Evolutionary conservation across 2,329 filamentous ascomycete genomes (phyloP), one percentile per base, ranked within the genome.

Genomic region (Graphilbum sp.): DNA sequence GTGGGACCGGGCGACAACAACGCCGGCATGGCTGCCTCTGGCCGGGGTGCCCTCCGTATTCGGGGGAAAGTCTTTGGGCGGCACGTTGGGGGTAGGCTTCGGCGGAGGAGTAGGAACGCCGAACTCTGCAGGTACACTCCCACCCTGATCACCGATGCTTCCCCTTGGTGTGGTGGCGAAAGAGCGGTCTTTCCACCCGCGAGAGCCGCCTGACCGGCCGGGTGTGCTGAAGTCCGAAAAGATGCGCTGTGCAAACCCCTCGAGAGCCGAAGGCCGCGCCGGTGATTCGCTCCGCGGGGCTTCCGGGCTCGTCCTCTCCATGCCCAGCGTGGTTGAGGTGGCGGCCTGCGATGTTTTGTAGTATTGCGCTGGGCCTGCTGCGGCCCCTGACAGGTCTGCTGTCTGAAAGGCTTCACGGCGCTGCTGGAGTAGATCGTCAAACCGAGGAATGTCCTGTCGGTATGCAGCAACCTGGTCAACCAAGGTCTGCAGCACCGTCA

Each of bases 351-450:
- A n/a, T 18, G 20, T n/a, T 23, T 38, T 41, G 8, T 30, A 29
- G 18, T 30, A 33, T 5, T n/a, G 25, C 1, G 21, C 21, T 9
- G 27, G 27, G 5, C 27, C 34, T 36, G 10, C 38, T 3, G 32
- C 23, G 32, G 39, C 27, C 33, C 36, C 43, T 35, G 27, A 42
- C 38, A 35, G 46, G 45, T 73, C 69, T 3, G 73, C 71, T 3
- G 69, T 71, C 47, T 72, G 69, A 48, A 79, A 80, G 1, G 70
- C 73, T 43, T 75, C 69, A 5, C 73, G 71, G 12, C 66, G 74
- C 54, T 68, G 75, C 56, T 67, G 76, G 4, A 86, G 60, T 3
- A 86, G 63, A 29, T 80, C 74, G 37, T 84, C 76, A 50, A 86
- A 87, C 29, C 81, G 72, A 0, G 79, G 72, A 7, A 87, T 67